These are phyloP conservation scores for Yamadazyma akitaensis DNA, from an alignment of 805 yeast genomes.

Conservation along the genomic window DNA sequence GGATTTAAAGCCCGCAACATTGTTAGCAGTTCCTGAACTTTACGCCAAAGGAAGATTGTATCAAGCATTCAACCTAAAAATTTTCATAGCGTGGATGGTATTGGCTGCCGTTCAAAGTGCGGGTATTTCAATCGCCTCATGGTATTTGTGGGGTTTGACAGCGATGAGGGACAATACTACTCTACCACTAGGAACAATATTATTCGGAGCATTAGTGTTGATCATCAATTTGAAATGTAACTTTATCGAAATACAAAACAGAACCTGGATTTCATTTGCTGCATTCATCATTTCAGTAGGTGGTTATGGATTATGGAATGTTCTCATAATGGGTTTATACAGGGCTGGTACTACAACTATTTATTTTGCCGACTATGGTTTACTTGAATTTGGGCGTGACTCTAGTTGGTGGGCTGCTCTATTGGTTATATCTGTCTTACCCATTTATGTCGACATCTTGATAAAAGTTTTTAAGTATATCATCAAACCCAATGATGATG, in stretches of 20 bases:
- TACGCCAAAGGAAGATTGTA: slow-evolving; percentile 74
- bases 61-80: slow-evolving; percentile 65
- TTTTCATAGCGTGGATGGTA: slow-evolving; percentile 76
- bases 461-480: slow-evolving; percentile 54
- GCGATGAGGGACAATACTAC: slow-evolving; percentile 71
- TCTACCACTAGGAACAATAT: slow-evolving; percentile 76
- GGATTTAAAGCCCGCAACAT: slow-evolving; percentile 83
- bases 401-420: slow-evolving; percentile 84
- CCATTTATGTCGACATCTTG: slow-evolving; percentile 64
- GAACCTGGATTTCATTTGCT: slow-evolving; percentile 64
- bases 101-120: slow-evolving; percentile 73
- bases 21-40: slow-evolving; percentile 87
- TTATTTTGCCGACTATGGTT: slow-evolving; percentile 68
- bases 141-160: slow-evolving; percentile 66
- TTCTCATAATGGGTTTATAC: slow-evolving; percentile 70
- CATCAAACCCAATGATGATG: slow-evolving; percentile 70
- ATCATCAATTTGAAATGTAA: slow-evolving; percentile 77
- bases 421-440: slow-evolving; percentile 52
- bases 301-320: slow-evolving; percentile 87
- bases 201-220: slow-evolving; percentile 68
- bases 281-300: slow-evolving; percentile 68
- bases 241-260: slow-evolving; percentile 73
- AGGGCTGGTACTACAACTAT: slow-evolving; percentile 50
- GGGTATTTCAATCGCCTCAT: slow-evolving; percentile 62
- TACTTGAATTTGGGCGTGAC: slow-evolving; percentile 76